Conservation (phyloP, 2,329 filamentous ascomycete genomes). For the Rhytidhysteron rufulum region DNA sequence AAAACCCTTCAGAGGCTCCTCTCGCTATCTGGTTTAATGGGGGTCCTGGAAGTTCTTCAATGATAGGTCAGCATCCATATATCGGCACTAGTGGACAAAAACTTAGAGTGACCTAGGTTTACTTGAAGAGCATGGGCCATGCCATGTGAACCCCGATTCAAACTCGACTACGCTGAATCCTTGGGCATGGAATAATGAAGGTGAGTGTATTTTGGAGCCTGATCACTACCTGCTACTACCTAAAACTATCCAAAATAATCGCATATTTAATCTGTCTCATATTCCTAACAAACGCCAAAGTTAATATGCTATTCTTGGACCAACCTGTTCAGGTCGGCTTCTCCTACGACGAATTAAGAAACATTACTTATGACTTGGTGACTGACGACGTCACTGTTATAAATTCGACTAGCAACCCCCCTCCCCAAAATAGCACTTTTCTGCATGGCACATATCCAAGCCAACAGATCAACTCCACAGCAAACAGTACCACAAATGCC, state of each 20-base stretch:
- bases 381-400: constrained; percentile 16
- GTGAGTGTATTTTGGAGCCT: constrained; percentile 41
- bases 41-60: constrained; percentile 53
- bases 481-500: constrained; percentile 51
- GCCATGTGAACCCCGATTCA: constrained; percentile 50
- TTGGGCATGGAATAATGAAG: constrained; percentile 60
- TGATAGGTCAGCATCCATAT: constrained; percentile 39
- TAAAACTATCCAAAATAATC: constrained; percentile 2
- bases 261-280: too few species aligned
- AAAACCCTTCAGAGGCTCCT: constrained; percentile 53
- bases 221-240: not conserved
- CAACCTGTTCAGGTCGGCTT: constrained; percentile 58
- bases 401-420: constrained; percentile 30
- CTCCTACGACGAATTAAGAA: constrained; percentile 43
- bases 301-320: constrained; percentile 59
- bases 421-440: constrained; percentile 51
- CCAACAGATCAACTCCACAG: constrained; percentile 39
- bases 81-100: constrained; percentile 16
- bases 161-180: constrained; percentile 52
- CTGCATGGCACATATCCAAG: constrained; percentile 52
- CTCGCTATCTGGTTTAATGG: constrained; percentile 60
- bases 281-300: too few species aligned
- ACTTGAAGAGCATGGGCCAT: constrained; percentile 50
- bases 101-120: constrained; percentile 12
- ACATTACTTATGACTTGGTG: constrained; percentile 32